Evolutionary conservation across 2,329 filamentous ascomycete genomes (phyloP).

Genomic region (Allantophomopsis lycopodina): DNA sequence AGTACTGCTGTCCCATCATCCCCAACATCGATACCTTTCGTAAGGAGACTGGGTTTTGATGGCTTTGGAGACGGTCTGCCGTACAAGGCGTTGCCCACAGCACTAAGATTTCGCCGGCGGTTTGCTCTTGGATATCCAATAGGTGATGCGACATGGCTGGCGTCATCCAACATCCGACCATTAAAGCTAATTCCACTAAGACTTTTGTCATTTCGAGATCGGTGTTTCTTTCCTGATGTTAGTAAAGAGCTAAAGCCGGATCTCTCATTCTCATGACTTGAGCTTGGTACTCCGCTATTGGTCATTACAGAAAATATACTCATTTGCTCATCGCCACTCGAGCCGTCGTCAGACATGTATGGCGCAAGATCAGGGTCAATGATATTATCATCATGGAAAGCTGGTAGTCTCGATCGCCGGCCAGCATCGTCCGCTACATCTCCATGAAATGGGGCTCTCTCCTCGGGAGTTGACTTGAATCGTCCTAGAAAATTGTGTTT

Average conservation of each 20-base stretch:
- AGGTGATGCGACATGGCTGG: slow-evolving; percentile 37
- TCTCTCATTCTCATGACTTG: slow-evolving; percentile 62
- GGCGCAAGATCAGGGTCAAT: slow-evolving; percentile 93
- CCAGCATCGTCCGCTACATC: slow-evolving; percentile 54
- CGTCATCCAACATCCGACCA: slow-evolving; percentile 52
- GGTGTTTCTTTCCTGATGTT: slow-evolving; percentile 61
- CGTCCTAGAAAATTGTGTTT: slow-evolving; percentile 72
- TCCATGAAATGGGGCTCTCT: slow-evolving; percentile 78
- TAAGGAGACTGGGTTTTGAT: slow-evolving; percentile 23
- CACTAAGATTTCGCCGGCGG: slow-evolving; percentile 71
- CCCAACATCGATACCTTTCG: slow-evolving; percentile 22
- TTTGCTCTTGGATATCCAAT: slow-evolving; percentile 46
- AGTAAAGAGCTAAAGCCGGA: slow-evolving; percentile 57
- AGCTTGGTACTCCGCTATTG: slow-evolving; percentile 46
- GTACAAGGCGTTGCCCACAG: slow-evolving; percentile 56
- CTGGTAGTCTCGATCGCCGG: slow-evolving; percentile 57
- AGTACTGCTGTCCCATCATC: slow-evolving; percentile 12
- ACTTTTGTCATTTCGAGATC: slow-evolving; percentile 60
- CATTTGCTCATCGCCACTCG: slow-evolving; percentile 84
- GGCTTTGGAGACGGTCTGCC: slow-evolving; percentile 58
- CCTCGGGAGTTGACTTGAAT: slow-evolving; percentile 58
- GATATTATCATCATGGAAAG: slow-evolving; percentile 98
- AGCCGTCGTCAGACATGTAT: slow-evolving; percentile 90
- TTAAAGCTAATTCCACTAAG: slow-evolving; percentile 56
- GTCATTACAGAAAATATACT: slow-evolving; percentile 69